Evolutionary conservation across 1,284 basidiomycete genomes (phyloP), one percentile per base, ranked within the genome.

Genomic region (Apiotrichum laibachii): DNA sequence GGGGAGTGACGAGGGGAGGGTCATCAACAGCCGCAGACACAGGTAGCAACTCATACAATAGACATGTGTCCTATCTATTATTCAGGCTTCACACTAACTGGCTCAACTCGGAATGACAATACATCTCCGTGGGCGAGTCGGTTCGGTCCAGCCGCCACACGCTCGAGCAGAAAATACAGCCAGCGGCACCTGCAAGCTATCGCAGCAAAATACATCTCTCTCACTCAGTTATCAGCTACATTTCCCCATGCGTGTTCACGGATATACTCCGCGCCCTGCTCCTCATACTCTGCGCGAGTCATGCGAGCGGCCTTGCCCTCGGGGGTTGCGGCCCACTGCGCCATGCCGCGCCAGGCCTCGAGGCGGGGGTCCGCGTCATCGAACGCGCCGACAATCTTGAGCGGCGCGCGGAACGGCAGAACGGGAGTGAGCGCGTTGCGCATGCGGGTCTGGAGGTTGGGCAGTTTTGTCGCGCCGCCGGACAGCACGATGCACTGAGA

Each of bases 281-380:
- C 96, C 5, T 93, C 86, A 66, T 97, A 99, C 70, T 96, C 90
- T 5, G 83, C 85, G 67, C 82, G 85, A 4, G 88, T 90, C 47
- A 85, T 74, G 40, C 89, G 82, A 0, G 85, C 82, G 21, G 75
- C 72, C 46, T 70, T 71, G 61, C 87, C 88, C 60, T 84, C 86
- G 0, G 82, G 80, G 9, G 85, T 87, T 53, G 76, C 73, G 26
- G 87, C 85, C 80, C 93, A 96, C 59, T 82, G 82, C 5, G 90
- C 89, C 90, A 97, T 96, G 7, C 95, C 95, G 50, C 83, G 82
- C 94, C 94, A 99, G 5, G 93, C 87, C 72, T 96, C 93, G 56
- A 88, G 73, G 16, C 81, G 69, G 2, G 89, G 85, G 73, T 96
- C 86, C 5, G 70, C 79, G 6, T 64, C 69, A 54, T 67, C 66